Conservation (phyloP, 345 rosid species). For the Odontarrhena argentea region DNA sequence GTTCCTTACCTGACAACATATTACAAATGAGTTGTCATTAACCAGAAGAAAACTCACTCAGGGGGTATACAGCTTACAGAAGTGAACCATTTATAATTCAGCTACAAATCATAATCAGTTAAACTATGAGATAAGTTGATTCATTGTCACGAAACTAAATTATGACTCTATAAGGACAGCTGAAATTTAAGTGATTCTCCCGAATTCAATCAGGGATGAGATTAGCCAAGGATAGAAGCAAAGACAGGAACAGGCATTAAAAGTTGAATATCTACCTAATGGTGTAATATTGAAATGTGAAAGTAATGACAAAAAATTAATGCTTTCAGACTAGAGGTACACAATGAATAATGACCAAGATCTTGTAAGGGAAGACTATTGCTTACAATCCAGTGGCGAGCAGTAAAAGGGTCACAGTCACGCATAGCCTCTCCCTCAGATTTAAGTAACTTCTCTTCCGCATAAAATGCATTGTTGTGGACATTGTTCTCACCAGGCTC, state of each 20-base stretch:
- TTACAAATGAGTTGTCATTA: conserved; percentile 2
- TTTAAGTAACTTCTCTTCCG: conserved; percentile 73
- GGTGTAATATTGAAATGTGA: background rate
- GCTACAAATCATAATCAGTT: too few species aligned
- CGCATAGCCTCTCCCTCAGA: conserved; percentile 82
- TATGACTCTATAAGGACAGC: conserved; percentile 11
- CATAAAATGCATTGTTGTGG: conserved; percentile 89
- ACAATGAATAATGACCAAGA: background rate
- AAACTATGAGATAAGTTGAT: background rate
- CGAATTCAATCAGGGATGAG: too few species aligned
- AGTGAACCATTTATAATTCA: background rate
- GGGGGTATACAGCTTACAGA: background rate
- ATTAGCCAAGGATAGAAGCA: too few species aligned
- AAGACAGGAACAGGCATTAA: background rate
- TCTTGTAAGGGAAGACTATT: conserved; percentile 28
- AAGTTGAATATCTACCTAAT: conserved; percentile 5
- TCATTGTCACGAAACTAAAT: background rate
- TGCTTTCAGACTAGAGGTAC: conserved; percentile 12
- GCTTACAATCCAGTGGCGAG: conserved; percentile 95
- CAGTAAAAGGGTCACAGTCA: conserved; percentile 73
- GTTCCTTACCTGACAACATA: conserved; percentile 69
- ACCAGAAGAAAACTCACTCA: conserved; percentile 2
- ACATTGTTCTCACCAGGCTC: conserved; percentile 77
- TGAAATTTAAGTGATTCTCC: too few species aligned
- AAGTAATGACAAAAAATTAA: background rate